These are phyloP conservation scores for Circinella minor DNA, from an alignment of 371 early-diverging fungal genomes.

Conservation along the genomic window DNA sequence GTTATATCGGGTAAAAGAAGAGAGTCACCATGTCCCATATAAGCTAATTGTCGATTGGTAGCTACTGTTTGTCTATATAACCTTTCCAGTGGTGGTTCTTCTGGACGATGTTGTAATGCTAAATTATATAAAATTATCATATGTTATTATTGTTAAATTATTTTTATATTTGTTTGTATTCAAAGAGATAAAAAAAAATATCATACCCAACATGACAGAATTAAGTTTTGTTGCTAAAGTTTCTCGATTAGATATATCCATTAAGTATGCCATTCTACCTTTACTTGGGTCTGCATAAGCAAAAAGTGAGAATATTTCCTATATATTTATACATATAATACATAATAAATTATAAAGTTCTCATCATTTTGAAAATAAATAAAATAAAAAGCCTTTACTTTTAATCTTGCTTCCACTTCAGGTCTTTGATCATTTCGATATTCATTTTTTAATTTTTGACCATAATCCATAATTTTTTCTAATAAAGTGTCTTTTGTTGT, in stretches of 20 bases:
- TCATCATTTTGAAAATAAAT: neutral
- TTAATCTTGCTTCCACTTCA: constrained; percentile 24
- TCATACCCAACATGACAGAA: constrained; percentile 26
- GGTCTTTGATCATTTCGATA: constrained; percentile 60
- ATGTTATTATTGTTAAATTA: neutral
- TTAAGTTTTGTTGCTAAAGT: constrained; percentile 31
- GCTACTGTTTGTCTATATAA: constrained; percentile 28
- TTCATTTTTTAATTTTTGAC: constrained; percentile 70
- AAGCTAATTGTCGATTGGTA: constrained; percentile 26
- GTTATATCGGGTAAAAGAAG: constrained; percentile 13
- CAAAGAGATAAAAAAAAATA: neutral
- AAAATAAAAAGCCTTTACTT: constrained; percentile 19
- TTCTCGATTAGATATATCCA: constrained; percentile 42
- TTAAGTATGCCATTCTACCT: constrained; percentile 60
- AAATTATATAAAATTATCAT: neutral
- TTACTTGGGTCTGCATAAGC: constrained; percentile 74
- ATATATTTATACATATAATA: neutral
- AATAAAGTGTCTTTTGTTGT: constrained; percentile 22
- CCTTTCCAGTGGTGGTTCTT: constrained; percentile 26
- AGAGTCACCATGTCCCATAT: constrained; percentile 24
- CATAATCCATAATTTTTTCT: constrained; percentile 66
- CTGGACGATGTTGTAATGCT: constrained; percentile 28
- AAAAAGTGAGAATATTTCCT: constrained; percentile 72
- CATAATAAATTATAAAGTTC: neutral
- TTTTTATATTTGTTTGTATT: too few species aligned